Evolutionary conservation across 805 yeast genomes (phyloP), one percentile per base, ranked within the genome.

Genomic region (Hanseniaspora clermontiae): DNA sequence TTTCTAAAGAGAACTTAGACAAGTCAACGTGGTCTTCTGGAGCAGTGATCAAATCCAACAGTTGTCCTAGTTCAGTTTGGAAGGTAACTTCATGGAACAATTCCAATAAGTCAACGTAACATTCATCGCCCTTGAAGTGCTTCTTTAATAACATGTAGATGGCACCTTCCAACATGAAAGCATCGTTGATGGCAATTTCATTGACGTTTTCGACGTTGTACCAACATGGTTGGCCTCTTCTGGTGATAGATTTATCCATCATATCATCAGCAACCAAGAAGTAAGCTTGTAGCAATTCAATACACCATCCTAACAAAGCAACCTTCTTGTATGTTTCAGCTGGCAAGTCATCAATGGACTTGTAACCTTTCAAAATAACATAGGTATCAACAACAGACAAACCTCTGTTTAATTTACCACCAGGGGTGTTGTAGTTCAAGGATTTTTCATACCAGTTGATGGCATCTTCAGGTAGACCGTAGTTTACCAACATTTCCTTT

Each of bases 171-270:
- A 93, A 78, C 93, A 93, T 87, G 71, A 93, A 93, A 3, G 98
- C 81, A 68, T 93, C 99, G 67, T 93, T 93, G 71, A 93, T 93
- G 59, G 99, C 98, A 68, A 93, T 84, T 68, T 88, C 88, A 43
- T 87, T 87, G 59, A 93, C 96, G 42, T 80, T 81, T 62, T 79
- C 81, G 38, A 73, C 78, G 66, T 77, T 81, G 76, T 89, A 93
- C 98, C 98, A 93, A 72, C 98, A 93, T 62, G 96, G 93, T 73
- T 91, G 97, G 59, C 97, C 98, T 70, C 98, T 84, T 77, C 98
- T 86, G 43, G 98, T 93, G 70, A 87, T 84, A 37, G 96, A 86
- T 63, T 82, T 81, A 70, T 93, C 98, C 98, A 93, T 93, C 82
- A 93, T 93, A 69, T 93, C 98, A 70, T 93, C 98, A 36, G 97